Evolutionary conservation across 495 filamentous ascomycete species (phyloP).

Genomic region (Talaromyces trachyspermus): DNA sequence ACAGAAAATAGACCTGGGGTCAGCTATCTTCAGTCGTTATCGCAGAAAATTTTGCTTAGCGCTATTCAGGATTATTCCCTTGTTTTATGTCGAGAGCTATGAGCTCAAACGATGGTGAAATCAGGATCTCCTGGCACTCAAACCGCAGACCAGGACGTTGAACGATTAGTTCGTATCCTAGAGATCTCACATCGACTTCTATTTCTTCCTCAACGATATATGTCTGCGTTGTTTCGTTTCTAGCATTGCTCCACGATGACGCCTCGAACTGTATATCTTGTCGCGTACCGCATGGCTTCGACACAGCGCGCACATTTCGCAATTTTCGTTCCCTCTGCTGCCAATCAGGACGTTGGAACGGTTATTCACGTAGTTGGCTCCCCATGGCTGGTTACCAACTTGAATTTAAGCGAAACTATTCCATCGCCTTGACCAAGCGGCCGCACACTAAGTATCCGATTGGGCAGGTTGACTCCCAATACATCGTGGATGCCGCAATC

Average conservation of each 20-base stretch:
- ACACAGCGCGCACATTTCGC: conserved; percentile 27
- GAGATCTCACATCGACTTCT: no score
- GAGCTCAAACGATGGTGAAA: no score
- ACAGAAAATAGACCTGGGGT: no score
- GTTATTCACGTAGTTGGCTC: conserved; percentile 27
- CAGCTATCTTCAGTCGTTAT: no score
- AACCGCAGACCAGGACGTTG: no score
- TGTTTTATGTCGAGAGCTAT: no score
- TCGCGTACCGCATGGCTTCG: conserved; percentile 15
- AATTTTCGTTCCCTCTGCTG: conserved; percentile 23
- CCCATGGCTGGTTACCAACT: conserved; percentile 24
- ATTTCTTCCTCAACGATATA: no score
- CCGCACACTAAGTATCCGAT: conserved; percentile 15
- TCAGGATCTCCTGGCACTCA: no score
- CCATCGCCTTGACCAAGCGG: conserved; percentile 1
- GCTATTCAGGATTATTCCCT: no score
- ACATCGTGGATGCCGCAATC: conserved; percentile 18
- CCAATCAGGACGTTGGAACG: conserved; percentile 13
- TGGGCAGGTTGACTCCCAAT: conserved; percentile 13
- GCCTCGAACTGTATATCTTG: conserved; percentile 18
- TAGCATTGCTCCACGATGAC: neutral
- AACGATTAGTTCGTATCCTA: no score
- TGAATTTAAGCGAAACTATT: conserved; percentile 25
- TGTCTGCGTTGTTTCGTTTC: no score
- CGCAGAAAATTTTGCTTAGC: no score